These are phyloP conservation scores for Yamadazyma triangularis DNA, from an alignment of 1,139 yeast species.

Conservation along the genomic window DNA sequence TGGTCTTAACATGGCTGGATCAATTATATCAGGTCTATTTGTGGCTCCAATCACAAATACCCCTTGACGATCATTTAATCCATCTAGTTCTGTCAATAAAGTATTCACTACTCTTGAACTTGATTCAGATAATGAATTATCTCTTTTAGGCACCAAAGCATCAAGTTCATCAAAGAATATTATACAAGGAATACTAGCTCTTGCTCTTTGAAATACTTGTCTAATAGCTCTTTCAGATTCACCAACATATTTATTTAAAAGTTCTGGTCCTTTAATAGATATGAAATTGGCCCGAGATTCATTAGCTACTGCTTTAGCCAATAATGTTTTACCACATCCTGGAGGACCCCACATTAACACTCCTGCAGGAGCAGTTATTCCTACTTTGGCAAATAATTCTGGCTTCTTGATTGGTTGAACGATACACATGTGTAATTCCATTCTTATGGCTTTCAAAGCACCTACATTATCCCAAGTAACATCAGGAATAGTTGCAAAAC, in stretches of 20 bases:
- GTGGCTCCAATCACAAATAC: slow-evolving; percentile 96
- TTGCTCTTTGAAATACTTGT: slow-evolving; percentile 89
- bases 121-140: slow-evolving; percentile 80
- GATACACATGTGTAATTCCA: slow-evolving; percentile 93
- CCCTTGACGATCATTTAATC: slow-evolving; percentile 87
- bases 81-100: slow-evolving; percentile 87
- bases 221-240: slow-evolving; percentile 94
- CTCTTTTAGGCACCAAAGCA: slow-evolving; percentile 93
- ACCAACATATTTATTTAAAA: slow-evolving; percentile 92
- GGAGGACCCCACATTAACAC: slow-evolving; percentile 99
- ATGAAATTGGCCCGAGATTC: slow-evolving; percentile 95
- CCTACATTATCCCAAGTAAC: slow-evolving; percentile 96
- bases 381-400: slow-evolving; percentile 82
- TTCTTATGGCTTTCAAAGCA: slow-evolving; percentile 72
- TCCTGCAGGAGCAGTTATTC: slow-evolving; percentile 96
- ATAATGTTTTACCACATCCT: slow-evolving; percentile 94
- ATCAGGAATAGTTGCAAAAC: slow-evolving; percentile 98
- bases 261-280: slow-evolving; percentile 92
- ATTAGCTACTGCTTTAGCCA: slow-evolving; percentile 97
- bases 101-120: slow-evolving; percentile 95
- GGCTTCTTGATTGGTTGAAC: slow-evolving; percentile 96
- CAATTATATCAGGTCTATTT: slow-evolving; percentile 96
- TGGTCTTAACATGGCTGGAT: slow-evolving; percentile 96
- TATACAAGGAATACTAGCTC: slow-evolving; percentile 93
- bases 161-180: slow-evolving; percentile 95